A percentile compares a stretch with the other conserved stretches of the same genome.
Conservation (phyloP, 176 grass and related monocot species). For the Oryza meyeriana region DNA sequence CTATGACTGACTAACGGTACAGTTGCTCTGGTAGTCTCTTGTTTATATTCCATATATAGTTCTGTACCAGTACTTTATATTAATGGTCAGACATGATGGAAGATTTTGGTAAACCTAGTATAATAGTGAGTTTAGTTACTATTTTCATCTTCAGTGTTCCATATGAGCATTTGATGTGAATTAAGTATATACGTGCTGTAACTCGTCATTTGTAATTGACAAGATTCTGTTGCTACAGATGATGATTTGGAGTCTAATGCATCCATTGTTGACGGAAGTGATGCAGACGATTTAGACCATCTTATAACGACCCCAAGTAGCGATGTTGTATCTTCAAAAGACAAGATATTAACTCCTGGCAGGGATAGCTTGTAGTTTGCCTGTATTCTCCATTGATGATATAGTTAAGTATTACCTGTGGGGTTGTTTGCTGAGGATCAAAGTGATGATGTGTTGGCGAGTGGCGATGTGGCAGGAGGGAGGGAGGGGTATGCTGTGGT, state of each 20-base stretch:
- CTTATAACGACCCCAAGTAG: slow-evolving; percentile 68
- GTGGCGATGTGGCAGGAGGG: background rate
- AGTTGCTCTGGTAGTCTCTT: background rate
- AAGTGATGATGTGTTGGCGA: background rate
- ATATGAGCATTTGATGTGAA: background rate
- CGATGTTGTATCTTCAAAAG: slow-evolving; percentile 54
- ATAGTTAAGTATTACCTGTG: background rate
- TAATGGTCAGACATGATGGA: background rate
- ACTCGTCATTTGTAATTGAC: background rate
- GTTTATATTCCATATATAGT: background rate
- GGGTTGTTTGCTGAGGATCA: slow-evolving; percentile 13
- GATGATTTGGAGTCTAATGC: slow-evolving; percentile 66
- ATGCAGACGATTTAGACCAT: slow-evolving; percentile 53
- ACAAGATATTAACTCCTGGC: slow-evolving; percentile 46
- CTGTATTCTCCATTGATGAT: background rate
- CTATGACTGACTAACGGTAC: background rate
- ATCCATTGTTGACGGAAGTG: slow-evolving; percentile 47
- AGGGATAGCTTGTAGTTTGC: slow-evolving; percentile 41
- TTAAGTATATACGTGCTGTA: background rate
- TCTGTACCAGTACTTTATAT: background rate
- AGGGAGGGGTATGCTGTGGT: background rate
- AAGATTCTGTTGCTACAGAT: slow-evolving; percentile 43
- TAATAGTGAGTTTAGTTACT: background rate
- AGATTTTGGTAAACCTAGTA: background rate
- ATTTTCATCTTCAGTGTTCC: background rate